Evolutionary conservation across 768 basidiomycete species (phyloP).

Genomic region (Podaxis carcinomalis): DNA sequence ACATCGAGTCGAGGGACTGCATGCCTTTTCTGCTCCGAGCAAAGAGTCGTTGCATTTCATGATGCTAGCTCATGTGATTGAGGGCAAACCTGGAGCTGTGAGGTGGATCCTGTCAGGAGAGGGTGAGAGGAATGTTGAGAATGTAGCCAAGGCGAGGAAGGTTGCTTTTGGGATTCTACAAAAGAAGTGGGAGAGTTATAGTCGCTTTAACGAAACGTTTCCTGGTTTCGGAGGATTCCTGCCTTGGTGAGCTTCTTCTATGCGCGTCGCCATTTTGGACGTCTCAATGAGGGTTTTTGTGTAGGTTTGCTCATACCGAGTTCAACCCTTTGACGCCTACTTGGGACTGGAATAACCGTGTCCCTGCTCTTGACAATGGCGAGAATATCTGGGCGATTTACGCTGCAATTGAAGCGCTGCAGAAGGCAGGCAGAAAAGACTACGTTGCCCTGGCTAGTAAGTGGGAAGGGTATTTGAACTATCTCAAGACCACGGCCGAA

Average conservation of each 20-base stretch:
- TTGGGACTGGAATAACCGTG: slow-evolving; percentile 22
- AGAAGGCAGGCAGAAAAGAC: slow-evolving; percentile 10
- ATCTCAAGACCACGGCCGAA: slow-evolving; percentile 16
- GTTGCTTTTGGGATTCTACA: slow-evolving; percentile 17
- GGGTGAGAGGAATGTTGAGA: slow-evolving; percentile 6
- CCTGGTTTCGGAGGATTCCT: slow-evolving; percentile 23
- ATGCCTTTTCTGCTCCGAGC: slow-evolving; percentile 21
- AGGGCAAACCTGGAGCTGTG: slow-evolving; percentile 17
- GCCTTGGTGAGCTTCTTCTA: slow-evolving; percentile 16
- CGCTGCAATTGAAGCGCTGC: slow-evolving; percentile 17
- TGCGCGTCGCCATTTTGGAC: background rate
- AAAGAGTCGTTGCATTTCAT: slow-evolving; percentile 23
- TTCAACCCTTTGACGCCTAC: slow-evolving; percentile 16
- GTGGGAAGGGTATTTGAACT: slow-evolving; percentile 19
- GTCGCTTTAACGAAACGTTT: slow-evolving; percentile 18
- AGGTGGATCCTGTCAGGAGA: slow-evolving; percentile 18
- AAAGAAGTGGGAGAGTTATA: slow-evolving; percentile 17
- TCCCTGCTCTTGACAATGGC: slow-evolving; percentile 21
- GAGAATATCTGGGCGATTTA: slow-evolving; percentile 23
- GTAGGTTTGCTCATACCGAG: slow-evolving; percentile 18
- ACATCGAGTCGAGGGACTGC: slow-evolving; percentile 17
- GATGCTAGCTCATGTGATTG: slow-evolving; percentile 19
- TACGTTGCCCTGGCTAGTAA: slow-evolving; percentile 12
- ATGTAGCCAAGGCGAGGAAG: slow-evolving; percentile 15
- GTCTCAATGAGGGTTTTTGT: background rate